Base-by-base conservation (phyloP, 495 filamentous ascomycete genomes). In the Gamarada debralockiae region DNA sequence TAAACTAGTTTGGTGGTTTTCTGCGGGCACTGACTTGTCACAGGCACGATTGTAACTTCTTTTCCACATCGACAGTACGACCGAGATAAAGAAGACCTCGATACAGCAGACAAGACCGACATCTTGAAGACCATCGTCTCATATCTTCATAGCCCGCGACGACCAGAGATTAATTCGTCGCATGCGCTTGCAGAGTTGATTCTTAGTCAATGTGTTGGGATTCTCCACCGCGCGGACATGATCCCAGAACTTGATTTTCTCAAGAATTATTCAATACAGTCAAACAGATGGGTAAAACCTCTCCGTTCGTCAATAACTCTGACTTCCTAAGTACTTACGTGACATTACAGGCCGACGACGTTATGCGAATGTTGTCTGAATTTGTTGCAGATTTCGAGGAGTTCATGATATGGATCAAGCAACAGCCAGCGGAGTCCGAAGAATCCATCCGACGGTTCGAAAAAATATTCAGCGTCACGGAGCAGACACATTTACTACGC, bases 361-460 rank as follows among this genome's bases (percentile, higher is more conserved):
- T 23, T 9, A 49, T 49, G 46, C 46, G 39, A 23, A 49, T 49
- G 46, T 23, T 49, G 15, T 18, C 13, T 18, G 9, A 49, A 8
- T 49, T 49, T 21, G 46, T 49, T 14, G 39, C 37, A 38, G 21
- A n/a, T 21, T 53, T 53, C 13, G 50, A 52, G 23, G 14, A 44
- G 2, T 43, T 45, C 25, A 52, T 45, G 39, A 24, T 34, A 17
- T 43, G 40, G 40, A 45, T 36, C 25, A 45, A 43, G 23, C 8
- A 52, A 44, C 39, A 45, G 20, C 38, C 38, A 36, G 50, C 40
- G 14, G 40, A 52, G 37, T 52, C 50, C n/a, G 50, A 52, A 17
- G 39, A 44, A 17, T 44, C 38, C 20, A 52, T 52, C 27, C 18
- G 18, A 23, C 20, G 46, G 21, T 41, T 34, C 23, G 50, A 52